These are phyloP conservation scores for Lepidium campestre DNA, from an alignment of 441 rosid species.

Conservation along the genomic window DNA sequence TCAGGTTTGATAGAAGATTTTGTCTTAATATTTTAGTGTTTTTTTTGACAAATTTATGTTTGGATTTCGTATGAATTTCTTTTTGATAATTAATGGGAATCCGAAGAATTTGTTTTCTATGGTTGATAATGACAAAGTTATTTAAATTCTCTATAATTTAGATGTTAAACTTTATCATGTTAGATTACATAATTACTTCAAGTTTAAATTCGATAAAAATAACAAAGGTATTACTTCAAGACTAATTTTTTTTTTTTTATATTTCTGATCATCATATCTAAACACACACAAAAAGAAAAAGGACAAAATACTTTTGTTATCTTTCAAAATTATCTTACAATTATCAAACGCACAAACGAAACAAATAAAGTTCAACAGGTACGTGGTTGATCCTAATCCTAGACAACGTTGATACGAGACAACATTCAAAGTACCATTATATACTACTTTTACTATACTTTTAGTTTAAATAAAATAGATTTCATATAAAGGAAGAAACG, in stretches of 20 bases:
- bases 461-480: neutral
- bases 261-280: too few species aligned
- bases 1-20: neutral
- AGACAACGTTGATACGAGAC: neutral
- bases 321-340: slow-evolving; percentile 6
- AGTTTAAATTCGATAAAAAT: too few species aligned
- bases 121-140: too few species aligned
- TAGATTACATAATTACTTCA: too few species aligned
- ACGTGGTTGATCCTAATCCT: slow-evolving; percentile 6
- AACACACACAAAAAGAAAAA: too few species aligned
- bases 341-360: slow-evolving; percentile 12
- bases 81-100: neutral
- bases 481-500: neutral
- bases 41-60: neutral
- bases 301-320: too few species aligned
- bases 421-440: neutral
- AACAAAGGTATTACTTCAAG: too few species aligned
- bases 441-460: neutral
- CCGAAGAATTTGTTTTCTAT: neutral
- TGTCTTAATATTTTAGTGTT: neutral
- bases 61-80: neutral
- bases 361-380: neutral
- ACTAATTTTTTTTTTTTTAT: too few species aligned
- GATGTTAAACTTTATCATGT: too few species aligned
- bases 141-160: too few species aligned